phyloP scores from a whole-genome alignment of 2,329 filamentous ascomycete species.

The Ceratocystis colombiana region DNA sequence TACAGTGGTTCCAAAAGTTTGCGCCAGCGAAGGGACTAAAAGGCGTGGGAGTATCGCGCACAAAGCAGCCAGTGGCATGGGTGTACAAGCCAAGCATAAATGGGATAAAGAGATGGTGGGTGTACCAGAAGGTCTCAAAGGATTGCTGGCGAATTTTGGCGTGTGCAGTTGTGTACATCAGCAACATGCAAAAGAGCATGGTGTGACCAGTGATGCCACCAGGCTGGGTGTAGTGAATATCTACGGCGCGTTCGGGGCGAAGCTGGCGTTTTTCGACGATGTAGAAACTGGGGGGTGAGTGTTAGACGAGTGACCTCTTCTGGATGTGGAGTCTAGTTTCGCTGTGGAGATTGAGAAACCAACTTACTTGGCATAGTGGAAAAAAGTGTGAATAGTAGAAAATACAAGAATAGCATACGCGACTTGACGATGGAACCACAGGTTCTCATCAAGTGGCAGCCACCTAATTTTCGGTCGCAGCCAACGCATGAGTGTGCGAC shows the following conservation, averaged over 20 bases:
- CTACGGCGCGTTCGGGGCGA: constrained; percentile 65
- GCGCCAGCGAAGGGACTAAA: constrained; percentile 77
- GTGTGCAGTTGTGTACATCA: constrained; percentile 97
- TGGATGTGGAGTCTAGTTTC: too few relatives aligned
- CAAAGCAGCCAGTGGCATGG: constrained; percentile 91
- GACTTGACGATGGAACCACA: constrained; percentile 93
- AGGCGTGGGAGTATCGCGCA: constrained; percentile 63
- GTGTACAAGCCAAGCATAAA: constrained; percentile 92
- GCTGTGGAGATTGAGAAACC: background rate
- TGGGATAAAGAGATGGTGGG: constrained; percentile 92
- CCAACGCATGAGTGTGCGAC: constrained; percentile 75
- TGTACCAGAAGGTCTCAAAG: constrained; percentile 99
- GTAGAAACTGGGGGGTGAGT: constrained; percentile 51
- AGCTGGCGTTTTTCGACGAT: constrained; percentile 84
- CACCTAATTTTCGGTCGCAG: constrained; percentile 79
- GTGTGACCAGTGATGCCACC: constrained; percentile 92
- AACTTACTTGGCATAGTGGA: constrained; percentile 77
- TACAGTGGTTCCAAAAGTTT: constrained; percentile 80
- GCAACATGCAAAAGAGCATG: constrained; percentile 95
- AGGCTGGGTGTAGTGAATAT: constrained; percentile 84
- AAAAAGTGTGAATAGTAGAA: constrained; percentile 62
- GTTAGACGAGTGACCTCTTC: background rate
- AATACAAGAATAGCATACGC: constrained; percentile 84
- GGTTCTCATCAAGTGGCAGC: constrained; percentile 87
- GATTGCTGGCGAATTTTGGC: constrained; percentile 90